A percentile compares a stretch with the other conserved stretches of the same genome.
phyloP scores from a whole-genome alignment of 1,284 basidiomycete species.

The Polyporus tsugae region DNA sequence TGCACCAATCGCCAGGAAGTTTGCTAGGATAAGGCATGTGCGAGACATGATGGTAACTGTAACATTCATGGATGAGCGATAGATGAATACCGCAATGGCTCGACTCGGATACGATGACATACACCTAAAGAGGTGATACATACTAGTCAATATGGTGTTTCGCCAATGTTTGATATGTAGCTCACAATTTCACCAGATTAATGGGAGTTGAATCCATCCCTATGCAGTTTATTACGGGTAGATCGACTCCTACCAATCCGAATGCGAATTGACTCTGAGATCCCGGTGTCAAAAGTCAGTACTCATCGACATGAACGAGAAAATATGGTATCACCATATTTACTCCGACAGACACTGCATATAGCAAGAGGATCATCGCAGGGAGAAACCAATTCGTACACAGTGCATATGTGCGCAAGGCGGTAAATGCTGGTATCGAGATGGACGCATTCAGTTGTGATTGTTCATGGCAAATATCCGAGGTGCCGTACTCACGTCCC shows the following conservation, averaged over 20 bases:
- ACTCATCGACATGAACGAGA: neutral
- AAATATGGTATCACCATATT: neutral
- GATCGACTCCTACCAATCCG: neutral
- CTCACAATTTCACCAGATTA: neutral
- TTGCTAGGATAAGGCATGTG: neutral
- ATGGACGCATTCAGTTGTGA: neutral
- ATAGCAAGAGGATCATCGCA: neutral
- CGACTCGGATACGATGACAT: neutral
- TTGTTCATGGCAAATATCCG: neutral
- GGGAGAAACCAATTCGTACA: neutral
- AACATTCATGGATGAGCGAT: neutral
- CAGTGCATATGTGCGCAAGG: constrained; percentile 1
- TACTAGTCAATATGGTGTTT: neutral
- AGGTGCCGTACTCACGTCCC: neutral
- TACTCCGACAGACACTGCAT: neutral
- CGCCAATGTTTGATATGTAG: neutral
- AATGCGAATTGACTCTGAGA: neutral
- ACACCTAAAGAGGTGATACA: neutral
- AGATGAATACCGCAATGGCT: neutral
- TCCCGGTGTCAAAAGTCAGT: neutral
- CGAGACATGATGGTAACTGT: neutral
- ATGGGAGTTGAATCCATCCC: neutral
- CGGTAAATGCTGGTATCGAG: neutral
- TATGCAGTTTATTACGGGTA: neutral
- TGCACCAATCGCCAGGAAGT: neutral